Evolutionary conservation across 441 rosid species (phyloP), one percentile per base, ranked within the genome.

Genomic region (Erodium chrysanthum): DNA sequence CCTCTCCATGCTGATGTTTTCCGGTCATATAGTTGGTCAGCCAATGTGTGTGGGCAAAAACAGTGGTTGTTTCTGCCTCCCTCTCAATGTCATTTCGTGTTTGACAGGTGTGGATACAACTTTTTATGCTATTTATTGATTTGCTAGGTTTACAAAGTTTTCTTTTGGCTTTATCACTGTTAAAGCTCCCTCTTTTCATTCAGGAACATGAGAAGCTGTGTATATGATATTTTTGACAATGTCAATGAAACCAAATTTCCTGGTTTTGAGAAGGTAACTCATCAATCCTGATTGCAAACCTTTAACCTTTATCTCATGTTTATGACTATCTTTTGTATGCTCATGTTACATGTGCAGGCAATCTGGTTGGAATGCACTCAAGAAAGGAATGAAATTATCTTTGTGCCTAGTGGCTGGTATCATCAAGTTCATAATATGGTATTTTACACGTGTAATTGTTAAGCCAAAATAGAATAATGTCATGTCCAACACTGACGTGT

Each of bases 341-440:
- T 74, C 68, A 35, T 75, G 74, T 64, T 66, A 42, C 74, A 62
- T 23, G 17, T 74, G 77, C 76, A 91, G 97, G 84, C 96, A 56
- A 64, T 83, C 69, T 94, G 98, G 98, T 71, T 85, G 73, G 97
- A 88, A 64, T 89, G 96, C 77, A 76, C 75, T 77, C 98, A 91
- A 79, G 89, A 84, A 73, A 69, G 77, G 35, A 85, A 87, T 65
- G 96, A 89, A 76, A 76, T 85, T 65, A 84, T 91, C 68, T 89
- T 86, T 83, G 97, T 91, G 71, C 97, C 97, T 21, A 88, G 97
- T 68, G 96, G 98, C 75, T 94, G 97, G 97, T 88, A 88, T 82
- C 96, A 94, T 84, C 97, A 91, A 91, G 97, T 94, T 68, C 92
- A 84, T 69, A 94, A 94, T 86, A 77, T 91, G 88, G 97, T 89